These are phyloP conservation scores for Pseudisothecium myosuroides DNA, from an alignment of 225 moss, liverwort and hornwort species.

Conservation along the genomic window DNA sequence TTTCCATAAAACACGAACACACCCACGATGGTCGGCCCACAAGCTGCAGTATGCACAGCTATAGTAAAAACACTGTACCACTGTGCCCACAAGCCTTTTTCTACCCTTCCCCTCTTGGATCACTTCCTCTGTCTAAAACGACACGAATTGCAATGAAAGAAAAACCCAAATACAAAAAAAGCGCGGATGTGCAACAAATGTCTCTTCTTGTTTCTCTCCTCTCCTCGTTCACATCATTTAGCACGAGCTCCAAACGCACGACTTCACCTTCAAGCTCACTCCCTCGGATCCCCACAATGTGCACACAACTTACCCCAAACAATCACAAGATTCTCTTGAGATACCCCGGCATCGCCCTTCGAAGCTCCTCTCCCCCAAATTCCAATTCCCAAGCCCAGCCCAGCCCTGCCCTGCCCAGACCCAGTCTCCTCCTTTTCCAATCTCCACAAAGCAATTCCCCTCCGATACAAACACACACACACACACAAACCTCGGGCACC, in stretches of 20 bases:
- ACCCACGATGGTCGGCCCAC: background rate
- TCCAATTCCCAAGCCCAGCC: background rate
- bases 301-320: background rate
- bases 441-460: background rate
- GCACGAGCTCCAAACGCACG: background rate
- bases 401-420: too few relatives aligned
- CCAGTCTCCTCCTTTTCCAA: background rate
- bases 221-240: background rate
- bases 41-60: conserved; percentile 2
- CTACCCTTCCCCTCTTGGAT: background rate
- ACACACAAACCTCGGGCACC: background rate
- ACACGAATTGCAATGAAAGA: background rate
- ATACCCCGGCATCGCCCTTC: background rate
- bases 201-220: background rate
- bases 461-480: background rate
- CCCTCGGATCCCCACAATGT: background rate
- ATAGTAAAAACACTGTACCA: background rate
- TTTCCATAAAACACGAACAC: background rate
- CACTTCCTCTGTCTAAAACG: background rate
- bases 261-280: background rate
- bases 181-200: background rate
- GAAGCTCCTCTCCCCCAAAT: background rate
- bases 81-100: background rate
- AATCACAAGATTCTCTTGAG: conserved; percentile 7
- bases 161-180: background rate